Evolutionary conservation across 2,329 filamentous ascomycete species (phyloP).

Genomic region (Verticillium klebahnii): DNA sequence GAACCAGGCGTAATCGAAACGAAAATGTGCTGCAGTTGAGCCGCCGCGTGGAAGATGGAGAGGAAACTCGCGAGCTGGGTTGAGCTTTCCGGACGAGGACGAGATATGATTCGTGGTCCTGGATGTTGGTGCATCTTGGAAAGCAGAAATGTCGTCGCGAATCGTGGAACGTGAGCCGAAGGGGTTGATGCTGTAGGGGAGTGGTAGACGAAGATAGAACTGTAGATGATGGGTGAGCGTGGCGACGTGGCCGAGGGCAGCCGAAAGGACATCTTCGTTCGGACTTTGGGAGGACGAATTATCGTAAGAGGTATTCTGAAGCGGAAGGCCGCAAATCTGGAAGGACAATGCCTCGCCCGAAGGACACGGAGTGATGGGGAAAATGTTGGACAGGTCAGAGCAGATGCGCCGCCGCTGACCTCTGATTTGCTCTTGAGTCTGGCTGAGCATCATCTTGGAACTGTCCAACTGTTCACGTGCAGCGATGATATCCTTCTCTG

Average conservation of each 20-base stretch:
- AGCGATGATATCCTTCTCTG: constrained; percentile 56
- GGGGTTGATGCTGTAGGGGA: constrained; percentile 75
- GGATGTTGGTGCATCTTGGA: constrained; percentile 34
- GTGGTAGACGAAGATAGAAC: constrained; percentile 71
- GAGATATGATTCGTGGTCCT: constrained; percentile 5
- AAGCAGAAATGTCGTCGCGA: constrained; percentile 65
- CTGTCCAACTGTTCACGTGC: constrained; percentile 54
- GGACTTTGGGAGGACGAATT: constrained; percentile 29
- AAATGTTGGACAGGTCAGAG: constrained; percentile 74
- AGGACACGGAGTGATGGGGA: constrained; percentile 66
- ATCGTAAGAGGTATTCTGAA: constrained; percentile 79
- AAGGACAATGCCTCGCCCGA: constrained; percentile 65
- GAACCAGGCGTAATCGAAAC: constrained; percentile 95
- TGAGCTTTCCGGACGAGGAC: constrained; percentile 3
- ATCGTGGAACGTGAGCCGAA: constrained; percentile 72
- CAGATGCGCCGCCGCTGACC: constrained; percentile 88
- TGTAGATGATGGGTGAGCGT: constrained; percentile 72
- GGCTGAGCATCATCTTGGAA: constrained; percentile 49
- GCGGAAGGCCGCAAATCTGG: constrained; percentile 70
- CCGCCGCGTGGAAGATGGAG: constrained; percentile 62
- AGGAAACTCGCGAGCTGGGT: constrained; percentile 61
- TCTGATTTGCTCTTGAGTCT: constrained; percentile 61
- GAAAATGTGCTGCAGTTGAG: constrained; percentile 69
- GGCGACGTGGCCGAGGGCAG: constrained; percentile 75
- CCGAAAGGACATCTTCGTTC: constrained; percentile 69